Conservation (phyloP, 2,329 filamentous ascomycete genomes). For the Sporothrix brunneoviolacea region DNA sequence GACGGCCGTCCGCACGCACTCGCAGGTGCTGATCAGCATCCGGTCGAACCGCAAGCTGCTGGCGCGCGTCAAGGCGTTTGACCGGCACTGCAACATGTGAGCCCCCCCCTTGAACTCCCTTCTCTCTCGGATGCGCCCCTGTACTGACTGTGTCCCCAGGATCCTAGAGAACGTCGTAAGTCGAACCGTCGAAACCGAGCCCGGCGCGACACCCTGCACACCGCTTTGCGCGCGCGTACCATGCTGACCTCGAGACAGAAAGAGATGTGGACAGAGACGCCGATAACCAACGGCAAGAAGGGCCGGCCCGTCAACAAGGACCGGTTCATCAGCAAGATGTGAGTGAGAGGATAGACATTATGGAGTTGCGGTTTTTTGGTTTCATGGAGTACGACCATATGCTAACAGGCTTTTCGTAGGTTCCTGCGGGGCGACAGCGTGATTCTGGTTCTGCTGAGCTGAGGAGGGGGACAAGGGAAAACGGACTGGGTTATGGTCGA, state of each 20-base stretch:
- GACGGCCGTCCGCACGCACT: conserved; percentile 89
- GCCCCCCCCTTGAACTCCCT: not conserved
- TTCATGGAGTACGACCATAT: not conserved
- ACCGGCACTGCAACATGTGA: conserved; percentile 95
- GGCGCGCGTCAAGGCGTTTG: conserved; percentile 95
- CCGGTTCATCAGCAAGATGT: conserved; percentile 94
- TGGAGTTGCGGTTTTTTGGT: not conserved
- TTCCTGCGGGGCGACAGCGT: conserved; percentile 84
- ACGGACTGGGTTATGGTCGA: not conserved
- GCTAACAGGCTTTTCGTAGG: conserved; percentile 37
- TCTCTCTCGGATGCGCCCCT: not conserved
- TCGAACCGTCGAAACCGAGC: not conserved
- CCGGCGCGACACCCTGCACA: no score
- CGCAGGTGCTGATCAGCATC: conserved; percentile 93
- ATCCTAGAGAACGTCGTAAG: conserved; percentile 28
- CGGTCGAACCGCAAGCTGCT: conserved; percentile 98
- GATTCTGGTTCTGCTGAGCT: conserved; percentile 79
- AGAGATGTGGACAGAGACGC: conserved; percentile 99
- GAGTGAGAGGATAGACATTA: not conserved
- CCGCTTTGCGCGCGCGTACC: no score
- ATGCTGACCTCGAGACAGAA: conserved; percentile 37
- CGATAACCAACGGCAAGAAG: conserved; percentile 78
- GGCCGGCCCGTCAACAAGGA: conserved; percentile 94
- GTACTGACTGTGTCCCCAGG: conserved; percentile 3
- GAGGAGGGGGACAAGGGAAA: not conserved